Percentiles rank a stretch among this genome's conserved stretches.
Conservation (phyloP, 805 yeast genomes). For the Yarrowia osloensis region DNA sequence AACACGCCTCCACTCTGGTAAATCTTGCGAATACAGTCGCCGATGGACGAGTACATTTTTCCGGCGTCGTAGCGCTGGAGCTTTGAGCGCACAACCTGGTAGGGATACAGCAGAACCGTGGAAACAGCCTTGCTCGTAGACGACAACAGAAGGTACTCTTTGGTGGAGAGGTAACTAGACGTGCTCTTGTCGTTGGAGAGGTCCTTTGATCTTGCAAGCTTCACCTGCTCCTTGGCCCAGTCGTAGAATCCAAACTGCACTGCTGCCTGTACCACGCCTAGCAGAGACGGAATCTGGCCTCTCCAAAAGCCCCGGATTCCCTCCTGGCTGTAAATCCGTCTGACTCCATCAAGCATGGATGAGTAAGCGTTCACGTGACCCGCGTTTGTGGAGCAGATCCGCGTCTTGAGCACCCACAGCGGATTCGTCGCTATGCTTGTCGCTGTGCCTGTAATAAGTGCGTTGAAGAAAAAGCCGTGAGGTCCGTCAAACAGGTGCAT, state of each 20-base stretch:
- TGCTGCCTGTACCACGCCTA: conserved; percentile 88
- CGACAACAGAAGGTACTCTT: conserved; percentile 66
- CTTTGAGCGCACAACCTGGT: conserved; percentile 77
- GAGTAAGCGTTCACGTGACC: conserved; percentile 54
- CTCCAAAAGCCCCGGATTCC: conserved; percentile 68
- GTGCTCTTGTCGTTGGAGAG: not conserved
- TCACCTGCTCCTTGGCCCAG: conserved; percentile 24
- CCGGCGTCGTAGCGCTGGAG: conserved; percentile 56
- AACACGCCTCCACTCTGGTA: conserved; percentile 54
- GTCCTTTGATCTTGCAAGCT: not conserved
- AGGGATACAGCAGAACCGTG: conserved; percentile 72
- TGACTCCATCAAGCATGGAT: conserved; percentile 59
- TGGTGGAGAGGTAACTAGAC: conserved; percentile 42
- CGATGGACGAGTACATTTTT: conserved; percentile 39
- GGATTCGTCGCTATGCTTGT: conserved; percentile 87
- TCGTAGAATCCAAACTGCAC: conserved; percentile 87
- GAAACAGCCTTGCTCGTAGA: conserved; percentile 69
- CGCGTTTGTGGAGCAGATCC: conserved; percentile 63
- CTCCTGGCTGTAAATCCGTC: conserved; percentile 52
- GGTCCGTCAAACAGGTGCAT: not conserved
- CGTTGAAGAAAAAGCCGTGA: conserved; percentile 53
- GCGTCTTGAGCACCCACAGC: conserved; percentile 91
- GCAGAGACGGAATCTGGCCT: conserved; percentile 71
- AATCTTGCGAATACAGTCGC: conserved; percentile 46
- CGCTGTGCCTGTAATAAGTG: conserved; percentile 69